Conservation (phyloP, 179 eudicot genomes). For the Spergularia azorica region DNA sequence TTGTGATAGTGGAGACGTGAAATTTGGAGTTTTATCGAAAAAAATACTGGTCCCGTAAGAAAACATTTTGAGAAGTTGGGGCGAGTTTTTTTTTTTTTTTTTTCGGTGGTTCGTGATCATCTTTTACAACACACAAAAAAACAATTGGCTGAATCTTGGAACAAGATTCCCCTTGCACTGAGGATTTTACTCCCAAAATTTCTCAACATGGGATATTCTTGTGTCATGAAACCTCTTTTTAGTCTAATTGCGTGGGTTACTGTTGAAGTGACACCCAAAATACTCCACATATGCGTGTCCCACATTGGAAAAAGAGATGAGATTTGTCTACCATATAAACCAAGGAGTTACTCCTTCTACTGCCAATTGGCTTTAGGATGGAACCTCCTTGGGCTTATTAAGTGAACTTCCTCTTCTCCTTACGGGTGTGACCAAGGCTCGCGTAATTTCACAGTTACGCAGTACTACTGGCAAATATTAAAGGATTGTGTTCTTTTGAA, state of each 20-base stretch:
- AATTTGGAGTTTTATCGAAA: not conserved
- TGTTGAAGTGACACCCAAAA: too few species aligned
- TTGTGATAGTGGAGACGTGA: too few species aligned
- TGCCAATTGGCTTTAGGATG: too few species aligned
- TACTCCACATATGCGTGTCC: too few species aligned
- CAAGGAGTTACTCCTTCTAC: too few species aligned
- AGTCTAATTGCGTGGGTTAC: not conserved
- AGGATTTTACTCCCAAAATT: not conserved
- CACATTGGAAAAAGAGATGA: too few species aligned
- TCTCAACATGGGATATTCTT: not conserved
- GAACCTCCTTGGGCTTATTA: too few species aligned
- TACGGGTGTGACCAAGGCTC: too few species aligned
- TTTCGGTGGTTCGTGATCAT: not conserved
- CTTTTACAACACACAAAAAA: not conserved
- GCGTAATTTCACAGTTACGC: not conserved
- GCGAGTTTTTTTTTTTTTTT: not conserved
- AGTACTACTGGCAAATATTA: not conserved
- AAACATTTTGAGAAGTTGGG: not conserved
- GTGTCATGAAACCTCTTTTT: not conserved
- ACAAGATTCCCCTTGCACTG: not conserved
- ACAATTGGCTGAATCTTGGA: not conserved
- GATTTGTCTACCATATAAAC: too few species aligned
- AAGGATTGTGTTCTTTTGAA: conserved; percentile 8
- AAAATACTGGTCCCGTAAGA: not conserved
- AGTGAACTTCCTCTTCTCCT: too few species aligned